Evolutionary conservation across 805 yeast species (phyloP), one percentile per base, ranked within the genome.

Genomic region (Trichomonascus vanleenenianus): DNA sequence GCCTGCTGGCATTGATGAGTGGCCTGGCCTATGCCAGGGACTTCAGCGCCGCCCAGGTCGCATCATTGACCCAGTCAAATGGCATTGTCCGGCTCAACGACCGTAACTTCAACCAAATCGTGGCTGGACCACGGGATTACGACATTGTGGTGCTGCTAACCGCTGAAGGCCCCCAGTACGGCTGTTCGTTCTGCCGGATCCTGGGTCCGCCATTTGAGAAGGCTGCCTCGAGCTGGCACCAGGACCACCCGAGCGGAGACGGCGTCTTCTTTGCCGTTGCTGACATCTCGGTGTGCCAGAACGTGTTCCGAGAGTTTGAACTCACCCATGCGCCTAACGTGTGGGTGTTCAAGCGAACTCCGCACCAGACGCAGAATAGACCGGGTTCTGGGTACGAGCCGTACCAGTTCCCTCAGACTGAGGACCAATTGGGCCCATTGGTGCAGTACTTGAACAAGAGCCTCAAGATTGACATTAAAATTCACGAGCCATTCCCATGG

Each of bases 251-350:
- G 16, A 53, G 50, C 3, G 48, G 75, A 36, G 74, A 71, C 39
- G 74, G 70, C 27, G 65, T 89, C 33, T 80, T 75, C 67, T 85
- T 91, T 62, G 85, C 85, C 14, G 66, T 72, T 37, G 80, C 94
- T 12, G 96, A 91, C 58, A 80, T 85, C 57, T 65, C 71, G 39
- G 77, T 77, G 40, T 72, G 79, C 12, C 73, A 72, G 55, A 65
- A 66, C 39, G 63, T 75, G 10, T 84, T 79, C 64, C 71, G 70
- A 54, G 61, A 68, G 12, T 67, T 83, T 54, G 60, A 73, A 30
- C 64, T 91, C 55, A 75, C 76, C 53, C 79, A 79, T 46, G 95
- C 91, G 22, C 98, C 98, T 27, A 80, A 84, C 58, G 58, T 88
- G 39, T 81, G 69, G 62, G 59, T 81, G 47, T 83, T 77, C 61